Conservation (phyloP, 1,284 basidiomycete species). For the Leccinum fallax region DNA sequence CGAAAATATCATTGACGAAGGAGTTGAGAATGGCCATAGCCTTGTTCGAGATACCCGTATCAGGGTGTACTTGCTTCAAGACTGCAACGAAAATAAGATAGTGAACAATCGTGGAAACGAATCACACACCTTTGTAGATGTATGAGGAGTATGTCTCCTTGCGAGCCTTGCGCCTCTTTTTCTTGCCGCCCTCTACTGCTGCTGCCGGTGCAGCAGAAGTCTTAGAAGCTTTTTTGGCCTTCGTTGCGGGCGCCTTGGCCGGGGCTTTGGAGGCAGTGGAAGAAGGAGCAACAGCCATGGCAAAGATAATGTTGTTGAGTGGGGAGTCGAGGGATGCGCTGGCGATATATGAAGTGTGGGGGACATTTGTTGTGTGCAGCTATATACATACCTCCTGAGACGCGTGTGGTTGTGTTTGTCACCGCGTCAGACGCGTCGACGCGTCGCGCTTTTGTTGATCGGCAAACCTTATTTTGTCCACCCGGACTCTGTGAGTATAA, state of each 20-base stretch:
- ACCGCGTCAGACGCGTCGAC: slow-evolving; percentile 14
- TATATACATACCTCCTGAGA: slow-evolving; percentile 28
- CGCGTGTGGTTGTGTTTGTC: slow-evolving; percentile 49
- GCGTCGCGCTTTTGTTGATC: slow-evolving; percentile 42
- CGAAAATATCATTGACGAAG: slow-evolving; percentile 76
- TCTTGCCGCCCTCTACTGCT: slow-evolving; percentile 71
- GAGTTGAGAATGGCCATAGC: slow-evolving; percentile 82
- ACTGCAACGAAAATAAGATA: slow-evolving; percentile 52
- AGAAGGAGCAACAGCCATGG: slow-evolving; percentile 26
- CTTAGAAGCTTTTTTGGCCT: slow-evolving; percentile 84
- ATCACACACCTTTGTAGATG: slow-evolving; percentile 81
- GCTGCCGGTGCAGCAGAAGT: slow-evolving; percentile 57
- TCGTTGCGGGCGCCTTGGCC: slow-evolving; percentile 68
- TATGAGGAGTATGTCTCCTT: slow-evolving; percentile 94
- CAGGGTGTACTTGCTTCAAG: slow-evolving; percentile 75
- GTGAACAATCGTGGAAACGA: slow-evolving; percentile 35
- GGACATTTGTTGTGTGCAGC: slow-evolving; percentile 7
- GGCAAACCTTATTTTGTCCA: slow-evolving; percentile 32
- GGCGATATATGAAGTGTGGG: slow-evolving; percentile 11
- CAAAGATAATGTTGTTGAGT: slow-evolving; percentile 51
- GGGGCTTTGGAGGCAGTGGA: slow-evolving; percentile 86
- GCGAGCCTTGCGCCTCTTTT: slow-evolving; percentile 84
- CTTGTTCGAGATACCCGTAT: slow-evolving; percentile 83
- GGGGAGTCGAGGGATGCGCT: neutral
- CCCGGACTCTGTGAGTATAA: slow-evolving; percentile 30